Base-by-base conservation (phyloP, 2,329 filamentous ascomycete species). In the Laburnicola sp. region DNA sequence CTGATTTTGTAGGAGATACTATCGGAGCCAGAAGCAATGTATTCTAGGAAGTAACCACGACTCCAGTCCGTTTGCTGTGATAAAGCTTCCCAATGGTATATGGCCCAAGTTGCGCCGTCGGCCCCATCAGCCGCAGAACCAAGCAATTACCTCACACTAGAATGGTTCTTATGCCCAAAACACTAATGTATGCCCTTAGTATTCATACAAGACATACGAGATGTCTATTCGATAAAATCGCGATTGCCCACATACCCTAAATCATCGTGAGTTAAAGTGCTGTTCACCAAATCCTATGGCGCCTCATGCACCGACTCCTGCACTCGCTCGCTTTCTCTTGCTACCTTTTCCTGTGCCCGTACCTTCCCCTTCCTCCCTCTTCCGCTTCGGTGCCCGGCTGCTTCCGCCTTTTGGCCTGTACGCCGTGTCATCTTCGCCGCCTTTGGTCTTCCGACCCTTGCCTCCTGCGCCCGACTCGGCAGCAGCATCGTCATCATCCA, bases 341-440 rank as follows among this genome's bases (percentile, higher is more conserved):
- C 62, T 57, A 6, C 61, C 63, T 42, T 68, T 72, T 6, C 28
- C 58, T 8, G 57, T 56, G 6, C 57, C 51, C 16, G n/a, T n/a
- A n/a, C n/a, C n/a, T n/a, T 74, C 72, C 1, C 65, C 72, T 5
- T 69, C 71, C 27, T 75, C 72, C 30, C 75, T 67, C 69, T 80
- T 80, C 56, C 73, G 67, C 62, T 75, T 77, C 7, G 63, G 57
- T 6, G 68, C 65, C 30, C 73, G 66, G 49, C 70, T 72, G 53
- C 74, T 76, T 2, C 77, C 77, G 3, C 78, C 77, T 57, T 80
- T 80, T 21, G 77, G 75, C 31, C 77, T 60, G 56, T 79, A 80
- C 2, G 76, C 71, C 9, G 72, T 69, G 55, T 79, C 77, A 46
- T 78, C 75, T 9, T 68, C 66, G 27, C 63, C 65, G 30, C 65